Conservation (phyloP, 2,329 filamentous ascomycete genomes). For the Alternaria sp. region DNA sequence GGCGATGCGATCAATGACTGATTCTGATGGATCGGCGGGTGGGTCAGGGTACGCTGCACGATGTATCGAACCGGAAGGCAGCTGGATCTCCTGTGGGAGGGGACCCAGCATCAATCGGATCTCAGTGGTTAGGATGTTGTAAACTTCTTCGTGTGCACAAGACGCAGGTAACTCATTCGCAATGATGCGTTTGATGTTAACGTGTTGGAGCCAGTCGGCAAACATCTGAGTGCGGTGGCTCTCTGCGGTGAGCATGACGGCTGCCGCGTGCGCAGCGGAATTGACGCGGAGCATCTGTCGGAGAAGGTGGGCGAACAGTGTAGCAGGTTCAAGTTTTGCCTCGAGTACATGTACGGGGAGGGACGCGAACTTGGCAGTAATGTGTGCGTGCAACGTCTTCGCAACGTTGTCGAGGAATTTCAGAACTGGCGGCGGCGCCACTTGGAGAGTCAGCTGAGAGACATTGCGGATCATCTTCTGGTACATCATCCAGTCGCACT, state of each 20-base stretch:
- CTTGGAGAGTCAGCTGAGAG: conserved; percentile 86
- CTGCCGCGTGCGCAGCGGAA: conserved; percentile 89
- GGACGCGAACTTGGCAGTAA: conserved; percentile 83
- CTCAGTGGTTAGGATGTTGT: conserved; percentile 65
- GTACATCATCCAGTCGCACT: conserved; percentile 95
- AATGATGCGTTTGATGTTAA: conserved; percentile 65
- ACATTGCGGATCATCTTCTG: conserved; percentile 96
- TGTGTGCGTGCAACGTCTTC: conserved; percentile 78
- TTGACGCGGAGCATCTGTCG: conserved; percentile 92
- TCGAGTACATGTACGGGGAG: conserved; percentile 85
- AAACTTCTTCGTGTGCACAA: conserved; percentile 64
- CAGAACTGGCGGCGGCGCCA: conserved; percentile 86
- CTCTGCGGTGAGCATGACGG: conserved; percentile 88
- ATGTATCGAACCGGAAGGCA: conserved; percentile 64
- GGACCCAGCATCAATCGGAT: conserved; percentile 76
- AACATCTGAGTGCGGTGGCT: conserved; percentile 96
- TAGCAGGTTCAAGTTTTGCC: conserved; percentile 87
- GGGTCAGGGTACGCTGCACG: conserved; percentile 36
- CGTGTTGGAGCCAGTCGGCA: conserved; percentile 78
- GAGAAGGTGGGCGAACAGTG: conserved; percentile 85
- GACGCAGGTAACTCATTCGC: conserved; percentile 63
- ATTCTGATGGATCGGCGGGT: conserved; percentile 41
- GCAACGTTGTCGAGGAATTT: conserved; percentile 89
- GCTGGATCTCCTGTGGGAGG: conserved; percentile 69
- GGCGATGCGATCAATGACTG: conserved; percentile 81